Percentiles rank a stretch among this genome's conserved stretches.
Conservation (phyloP, 1,284 basidiomycete genomes). For the Stereum hirsutum region DNA sequence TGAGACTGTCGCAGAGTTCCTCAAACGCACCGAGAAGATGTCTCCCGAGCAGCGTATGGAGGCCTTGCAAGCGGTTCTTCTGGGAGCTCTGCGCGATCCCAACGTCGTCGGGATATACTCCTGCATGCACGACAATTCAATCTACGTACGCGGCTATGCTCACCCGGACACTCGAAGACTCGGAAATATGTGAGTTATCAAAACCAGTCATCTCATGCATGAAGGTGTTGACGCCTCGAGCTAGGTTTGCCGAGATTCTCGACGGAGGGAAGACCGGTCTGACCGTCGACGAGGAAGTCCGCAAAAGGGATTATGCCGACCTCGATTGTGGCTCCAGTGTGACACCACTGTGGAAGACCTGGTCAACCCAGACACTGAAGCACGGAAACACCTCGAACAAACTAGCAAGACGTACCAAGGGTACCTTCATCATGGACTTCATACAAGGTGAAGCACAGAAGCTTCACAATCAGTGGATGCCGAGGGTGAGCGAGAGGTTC, state of each 20-base stretch:
- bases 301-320: constrained; percentile 14
- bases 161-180: constrained; percentile 39
- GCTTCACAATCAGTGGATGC: no score
- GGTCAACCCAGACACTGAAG: constrained; percentile 14
- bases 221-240: background rate
- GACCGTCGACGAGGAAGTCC: constrained; percentile 25
- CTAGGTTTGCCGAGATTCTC: constrained; percentile 50
- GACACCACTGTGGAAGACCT: constrained; percentile 25
- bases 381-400: constrained; percentile 21
- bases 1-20: constrained; percentile 33
- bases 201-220: no score
- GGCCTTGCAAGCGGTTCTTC: constrained; percentile 36
- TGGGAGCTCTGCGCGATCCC: constrained; percentile 35
- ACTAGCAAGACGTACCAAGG: constrained; percentile 6
- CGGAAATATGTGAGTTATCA: constrained; percentile 44
- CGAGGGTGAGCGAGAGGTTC: no score
- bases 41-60: constrained; percentile 17
- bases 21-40: constrained; percentile 8
- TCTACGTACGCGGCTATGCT: constrained; percentile 40
- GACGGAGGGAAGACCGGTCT: constrained; percentile 57
- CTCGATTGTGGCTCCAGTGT: constrained; percentile 12
- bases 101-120: constrained; percentile 48
- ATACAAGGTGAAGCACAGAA: no score
- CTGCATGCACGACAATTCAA: constrained; percentile 42
- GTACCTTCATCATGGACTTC: constrained; percentile 5